Evolutionary conservation across 1,284 basidiomycete genomes (phyloP), one percentile per base, ranked within the genome.

Genomic region (Irpex sp.): DNA sequence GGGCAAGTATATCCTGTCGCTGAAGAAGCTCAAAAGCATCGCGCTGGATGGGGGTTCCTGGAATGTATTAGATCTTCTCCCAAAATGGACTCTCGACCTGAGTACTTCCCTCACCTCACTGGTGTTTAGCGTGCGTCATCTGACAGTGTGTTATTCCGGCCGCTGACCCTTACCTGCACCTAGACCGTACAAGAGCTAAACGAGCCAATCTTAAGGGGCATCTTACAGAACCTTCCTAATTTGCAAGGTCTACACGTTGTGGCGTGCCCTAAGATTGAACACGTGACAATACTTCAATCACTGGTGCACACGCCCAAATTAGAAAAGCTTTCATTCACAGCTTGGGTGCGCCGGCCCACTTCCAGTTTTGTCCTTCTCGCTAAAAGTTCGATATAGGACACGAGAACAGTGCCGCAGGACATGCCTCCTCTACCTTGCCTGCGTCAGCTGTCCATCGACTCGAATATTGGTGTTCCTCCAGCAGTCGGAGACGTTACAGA

Each of bases 121-220:
- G 64, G 82, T 82, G 0, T 69, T 90, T 48, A 82, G 75, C 66
- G 88, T 90, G 66, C 64, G 84, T 75, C 45, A 51, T 62, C 55
- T 57, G 54, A 45, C 57, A n/a, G 51, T 53, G 37, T 18, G 10
- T 37, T 18, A 60, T 45, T 16, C 54, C 60, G 54, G 42, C 47
- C 52, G 49, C 56, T 54, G 12, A 18, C 18, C 52, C 18, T 48
- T 61, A 56, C 28, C 23, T 42, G 4, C 28, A 10, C 28, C 28
- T 64, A 90, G 88, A 81, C 78, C 72, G 78, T 81, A 4, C 76
- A 74, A 51, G 80, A 85, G 18, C 68, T 87, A 35, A 84, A 87
- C 66, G 75, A 78, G 36, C 67, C 66, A 35, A 72, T 85, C 3
- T 73, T 90, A 45, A 75, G 80, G 53, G 61, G 72, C n/a, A 75